Evolutionary conservation across 441 rosid genomes (phyloP).

Genomic region (Populus hybrid): DNA sequence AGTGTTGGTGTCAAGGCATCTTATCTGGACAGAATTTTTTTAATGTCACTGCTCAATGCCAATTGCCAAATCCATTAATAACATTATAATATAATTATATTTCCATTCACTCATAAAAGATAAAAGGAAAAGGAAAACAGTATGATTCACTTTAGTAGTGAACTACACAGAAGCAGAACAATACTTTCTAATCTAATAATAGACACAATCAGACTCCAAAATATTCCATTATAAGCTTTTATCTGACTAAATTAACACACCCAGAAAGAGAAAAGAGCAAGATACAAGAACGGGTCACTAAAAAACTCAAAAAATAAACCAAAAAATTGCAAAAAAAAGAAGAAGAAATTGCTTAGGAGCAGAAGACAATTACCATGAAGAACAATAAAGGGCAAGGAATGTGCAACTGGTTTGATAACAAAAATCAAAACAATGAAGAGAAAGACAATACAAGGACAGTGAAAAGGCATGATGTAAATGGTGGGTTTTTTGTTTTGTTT

Average conservation of each 20-base stretch:
- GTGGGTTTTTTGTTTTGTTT: background rate
- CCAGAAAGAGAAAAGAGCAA: conserved; percentile 12
- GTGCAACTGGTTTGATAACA: conserved; percentile 25
- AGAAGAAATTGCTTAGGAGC: background rate
- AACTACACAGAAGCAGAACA: background rate
- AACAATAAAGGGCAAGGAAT: conserved; percentile 53
- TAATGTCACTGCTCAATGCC: background rate
- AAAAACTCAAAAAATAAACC: background rate
- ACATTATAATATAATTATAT: background rate
- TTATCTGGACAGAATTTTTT: background rate
- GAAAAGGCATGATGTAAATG: conserved; percentile 30
- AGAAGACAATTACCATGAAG: conserved; percentile 46
- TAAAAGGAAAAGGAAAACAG: background rate
- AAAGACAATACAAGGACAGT: conserved; percentile 9
- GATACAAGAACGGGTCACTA: background rate
- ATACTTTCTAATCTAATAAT: too few relatives aligned
- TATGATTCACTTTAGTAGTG: background rate
- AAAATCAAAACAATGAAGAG: conserved; percentile 18
- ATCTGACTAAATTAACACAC: background rate
- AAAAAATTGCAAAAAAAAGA: background rate
- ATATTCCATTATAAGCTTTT: background rate
- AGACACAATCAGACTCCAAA: background rate
- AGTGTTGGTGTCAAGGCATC: background rate
- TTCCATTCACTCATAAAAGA: background rate
- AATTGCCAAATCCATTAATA: background rate